These are phyloP conservation scores for Rhodotorula babjevae DNA, from an alignment of 768 basidiomycete species.

Conservation along the genomic window DNA sequence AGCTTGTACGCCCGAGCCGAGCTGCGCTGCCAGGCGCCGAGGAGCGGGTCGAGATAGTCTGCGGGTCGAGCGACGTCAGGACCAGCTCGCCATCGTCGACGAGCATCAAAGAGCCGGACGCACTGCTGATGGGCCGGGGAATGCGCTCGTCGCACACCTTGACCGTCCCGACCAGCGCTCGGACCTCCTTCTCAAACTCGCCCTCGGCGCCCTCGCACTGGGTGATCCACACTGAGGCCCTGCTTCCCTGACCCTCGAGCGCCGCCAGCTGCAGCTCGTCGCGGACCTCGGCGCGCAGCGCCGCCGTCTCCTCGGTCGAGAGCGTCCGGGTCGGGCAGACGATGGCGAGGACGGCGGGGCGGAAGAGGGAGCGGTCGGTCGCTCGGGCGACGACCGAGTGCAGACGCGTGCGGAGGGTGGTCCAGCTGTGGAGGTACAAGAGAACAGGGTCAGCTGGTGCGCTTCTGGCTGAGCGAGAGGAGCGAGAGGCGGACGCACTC, in stretches of 20 bases:
- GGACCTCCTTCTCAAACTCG: not conserved
- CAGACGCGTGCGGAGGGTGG: not conserved
- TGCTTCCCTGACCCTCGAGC: not conserved
- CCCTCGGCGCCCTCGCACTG: slow-evolving; percentile 12
- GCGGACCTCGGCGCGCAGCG: not conserved
- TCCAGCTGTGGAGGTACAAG: not conserved
- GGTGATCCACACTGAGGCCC: not conserved
- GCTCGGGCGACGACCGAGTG: not conserved
- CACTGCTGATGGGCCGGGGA: not conserved
- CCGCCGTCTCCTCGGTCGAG: not conserved
- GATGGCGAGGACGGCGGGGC: slow-evolving; percentile 10
- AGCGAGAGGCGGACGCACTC: slow-evolving; percentile 1
- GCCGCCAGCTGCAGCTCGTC: not conserved
- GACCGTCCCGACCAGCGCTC: not conserved
- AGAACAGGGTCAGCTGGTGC: not conserved
- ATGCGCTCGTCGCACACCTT: not conserved
- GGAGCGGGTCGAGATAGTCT: slow-evolving; percentile 7
- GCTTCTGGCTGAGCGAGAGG: not conserved
- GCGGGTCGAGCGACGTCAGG: not conserved
- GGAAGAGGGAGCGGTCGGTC: slow-evolving; percentile 9
- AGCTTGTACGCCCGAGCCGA: not conserved
- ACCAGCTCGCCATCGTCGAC: no score
- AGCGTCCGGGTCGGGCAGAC: slow-evolving; percentile 13
- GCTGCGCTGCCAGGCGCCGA: not conserved
- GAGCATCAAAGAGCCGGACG: not conserved